Percentiles rank a stretch among this genome's conserved stretches.
These are phyloP conservation scores for Myriosclerotinia scirpicola DNA, from an alignment of 2,329 filamentous ascomycete genomes.

Conservation along the genomic window DNA sequence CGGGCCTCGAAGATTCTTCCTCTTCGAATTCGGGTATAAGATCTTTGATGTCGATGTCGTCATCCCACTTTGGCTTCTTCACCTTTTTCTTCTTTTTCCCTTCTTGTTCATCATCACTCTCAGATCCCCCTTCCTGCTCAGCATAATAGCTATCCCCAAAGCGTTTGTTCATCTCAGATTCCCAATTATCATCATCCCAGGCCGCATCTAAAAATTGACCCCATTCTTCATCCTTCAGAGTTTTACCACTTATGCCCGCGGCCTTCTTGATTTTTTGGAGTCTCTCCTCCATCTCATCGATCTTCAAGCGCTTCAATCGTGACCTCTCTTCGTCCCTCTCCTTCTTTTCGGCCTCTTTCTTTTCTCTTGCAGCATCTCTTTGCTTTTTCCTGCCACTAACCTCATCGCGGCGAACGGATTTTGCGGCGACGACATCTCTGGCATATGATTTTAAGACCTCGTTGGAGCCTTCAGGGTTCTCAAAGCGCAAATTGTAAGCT, in stretches of 20 bases:
- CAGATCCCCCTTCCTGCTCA: constrained; percentile 61
- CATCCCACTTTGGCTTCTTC: constrained; percentile 90
- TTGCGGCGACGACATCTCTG: constrained; percentile 77
- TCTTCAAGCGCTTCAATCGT: constrained; percentile 79
- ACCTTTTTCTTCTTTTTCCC: constrained; percentile 58
- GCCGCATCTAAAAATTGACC: constrained; percentile 78
- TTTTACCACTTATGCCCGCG: constrained; percentile 71
- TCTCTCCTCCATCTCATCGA: constrained; percentile 87
- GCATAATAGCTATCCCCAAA: constrained; percentile 94
- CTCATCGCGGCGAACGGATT: constrained; percentile 84
- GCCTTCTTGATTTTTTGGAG: constrained; percentile 85
- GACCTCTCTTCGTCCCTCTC: constrained; percentile 78
- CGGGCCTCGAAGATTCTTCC: constrained; percentile 47
- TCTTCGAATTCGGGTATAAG: constrained; percentile 82
- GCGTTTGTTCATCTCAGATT: constrained; percentile 80
- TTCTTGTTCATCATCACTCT: constrained; percentile 56
- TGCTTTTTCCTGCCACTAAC: constrained; percentile 72
- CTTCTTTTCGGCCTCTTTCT: constrained; percentile 75
- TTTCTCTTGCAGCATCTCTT: constrained; percentile 74
- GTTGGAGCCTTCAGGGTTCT: constrained; percentile 85
- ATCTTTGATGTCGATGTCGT: constrained; percentile 96
- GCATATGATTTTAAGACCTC: constrained; percentile 86
- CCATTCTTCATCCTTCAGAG: constrained; percentile 76
- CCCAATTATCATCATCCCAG: constrained; percentile 89
- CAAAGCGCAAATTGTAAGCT: constrained; percentile 94